A percentile compares a stretch with the other conserved stretches of the same genome.
These are phyloP conservation scores for Globomyces sp. DNA, from an alignment of 371 early-diverging fungal species.

Conservation along the genomic window DNA sequence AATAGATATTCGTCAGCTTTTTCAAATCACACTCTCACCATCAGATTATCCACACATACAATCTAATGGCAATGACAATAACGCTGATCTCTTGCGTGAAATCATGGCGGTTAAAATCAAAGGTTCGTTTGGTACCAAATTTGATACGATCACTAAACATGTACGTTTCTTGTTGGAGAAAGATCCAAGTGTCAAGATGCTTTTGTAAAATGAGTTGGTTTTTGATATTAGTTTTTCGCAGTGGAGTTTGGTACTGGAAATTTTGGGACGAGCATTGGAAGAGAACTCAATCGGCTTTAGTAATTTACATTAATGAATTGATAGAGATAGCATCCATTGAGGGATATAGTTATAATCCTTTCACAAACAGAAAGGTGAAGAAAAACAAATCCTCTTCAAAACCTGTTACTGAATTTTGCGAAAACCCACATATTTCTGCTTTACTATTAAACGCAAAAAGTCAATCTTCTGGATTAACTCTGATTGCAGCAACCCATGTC, in stretches of 20 bases:
- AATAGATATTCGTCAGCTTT: constrained; percentile 7
- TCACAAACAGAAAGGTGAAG: constrained; percentile 1
- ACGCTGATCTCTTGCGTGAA: constrained; percentile 1
- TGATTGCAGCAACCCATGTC: constrained; percentile 43
- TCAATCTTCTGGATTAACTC: constrained; percentile 46
- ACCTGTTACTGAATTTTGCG: constrained; percentile 28
- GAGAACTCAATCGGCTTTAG: constrained; percentile 55
- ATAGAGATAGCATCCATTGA: constrained; percentile 16
- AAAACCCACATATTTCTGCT: constrained; percentile 25
- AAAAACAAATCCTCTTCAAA: constrained; percentile 19
- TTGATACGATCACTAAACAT: constrained; percentile 64
- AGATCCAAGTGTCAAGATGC: constrained; percentile 51
- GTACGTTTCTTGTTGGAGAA: constrained; percentile 48
- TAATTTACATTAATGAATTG: no score
- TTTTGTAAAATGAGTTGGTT: no score
- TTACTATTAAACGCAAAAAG: constrained; percentile 48
- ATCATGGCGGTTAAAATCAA: constrained; percentile 23
- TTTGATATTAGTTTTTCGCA: constrained; percentile 63
- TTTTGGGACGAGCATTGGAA: constrained; percentile 49
- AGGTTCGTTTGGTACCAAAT: constrained; percentile 51
- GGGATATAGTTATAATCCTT: constrained; percentile 17
- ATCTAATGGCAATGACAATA: no score
- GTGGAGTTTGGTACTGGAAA: constrained; percentile 59
- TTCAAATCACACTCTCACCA: background rate
- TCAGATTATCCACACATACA: no score